phyloP scores from a whole-genome alignment of 495 filamentous ascomycete species.

The Aspergillus diversus region DNA sequence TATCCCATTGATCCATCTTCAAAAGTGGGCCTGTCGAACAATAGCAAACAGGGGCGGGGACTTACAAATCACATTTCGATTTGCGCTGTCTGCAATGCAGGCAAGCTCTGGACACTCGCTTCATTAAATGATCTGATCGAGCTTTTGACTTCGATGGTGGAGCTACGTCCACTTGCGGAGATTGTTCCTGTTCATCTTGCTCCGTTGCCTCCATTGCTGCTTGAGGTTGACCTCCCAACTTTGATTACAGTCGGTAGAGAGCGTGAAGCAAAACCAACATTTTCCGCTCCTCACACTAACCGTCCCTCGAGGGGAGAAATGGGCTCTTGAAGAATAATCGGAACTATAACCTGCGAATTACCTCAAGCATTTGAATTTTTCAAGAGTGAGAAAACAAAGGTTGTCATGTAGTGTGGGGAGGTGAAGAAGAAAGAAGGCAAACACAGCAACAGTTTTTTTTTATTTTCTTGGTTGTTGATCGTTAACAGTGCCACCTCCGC shows the following conservation, averaged over 20 bases:
- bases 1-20: neutral
- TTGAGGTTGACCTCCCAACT: slow-evolving; percentile 2
- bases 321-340: neutral
- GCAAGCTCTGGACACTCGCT: slow-evolving; percentile 65
- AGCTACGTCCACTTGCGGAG: slow-evolving; percentile 21
- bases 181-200: slow-evolving; percentile 26
- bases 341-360: neutral
- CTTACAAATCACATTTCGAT: slow-evolving; percentile 66
- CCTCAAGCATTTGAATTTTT: slow-evolving; percentile 8
- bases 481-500: slow-evolving; percentile 14
- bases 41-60: slow-evolving; percentile 18
- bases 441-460: neutral
- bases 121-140: slow-evolving; percentile 41
- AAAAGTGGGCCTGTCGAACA: neutral
- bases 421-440: too few species aligned
- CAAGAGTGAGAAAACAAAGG: neutral
- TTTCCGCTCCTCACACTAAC: slow-evolving; percentile 7
- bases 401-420: too few species aligned
- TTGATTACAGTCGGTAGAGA: neutral
- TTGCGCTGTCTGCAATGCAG: slow-evolving; percentile 66
- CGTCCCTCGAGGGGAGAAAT: neutral
- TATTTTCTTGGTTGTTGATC: neutral
- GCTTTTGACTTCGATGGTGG: slow-evolving; percentile 24
- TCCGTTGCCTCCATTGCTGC: slow-evolving; percentile 19
- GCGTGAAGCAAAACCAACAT: slow-evolving; percentile 11